Percentiles rank a stretch among this genome's conserved stretches.
These are phyloP conservation scores for Penicillium turbatum DNA, from an alignment of 495 filamentous ascomycete species.

Conservation along the genomic window DNA sequence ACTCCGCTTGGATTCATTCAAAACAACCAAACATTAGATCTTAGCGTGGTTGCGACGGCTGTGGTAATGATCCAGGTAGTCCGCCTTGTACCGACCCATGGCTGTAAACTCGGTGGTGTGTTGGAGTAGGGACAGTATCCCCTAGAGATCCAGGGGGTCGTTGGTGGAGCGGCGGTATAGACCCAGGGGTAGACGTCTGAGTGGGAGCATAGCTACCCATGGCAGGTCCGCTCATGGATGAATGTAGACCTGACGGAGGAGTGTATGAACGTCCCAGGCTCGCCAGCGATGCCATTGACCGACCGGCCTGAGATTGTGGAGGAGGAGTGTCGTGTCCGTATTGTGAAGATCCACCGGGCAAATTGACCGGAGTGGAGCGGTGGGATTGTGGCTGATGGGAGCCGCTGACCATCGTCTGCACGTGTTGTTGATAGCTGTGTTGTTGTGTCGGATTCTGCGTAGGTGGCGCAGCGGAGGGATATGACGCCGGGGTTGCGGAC, in stretches of 20 bases:
- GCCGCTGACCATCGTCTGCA: conserved; percentile 40
- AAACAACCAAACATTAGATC: neutral
- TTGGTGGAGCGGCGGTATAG: conserved; percentile 32
- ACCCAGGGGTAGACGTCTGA: conserved; percentile 23
- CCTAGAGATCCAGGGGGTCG: conserved; percentile 29
- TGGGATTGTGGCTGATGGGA: conserved; percentile 34
- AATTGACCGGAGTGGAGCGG: conserved; percentile 30
- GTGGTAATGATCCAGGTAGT: conserved; percentile 26
- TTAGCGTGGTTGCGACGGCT: conserved; percentile 34
- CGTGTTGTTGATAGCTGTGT: conserved; percentile 38
- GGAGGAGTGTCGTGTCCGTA: conserved; percentile 41
- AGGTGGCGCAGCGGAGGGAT: conserved; percentile 22
- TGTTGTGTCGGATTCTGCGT: conserved; percentile 24
- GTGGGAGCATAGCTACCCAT: conserved; percentile 32
- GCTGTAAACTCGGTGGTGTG: conserved; percentile 44
- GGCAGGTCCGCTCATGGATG: conserved; percentile 24
- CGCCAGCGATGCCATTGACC: conserved; percentile 31
- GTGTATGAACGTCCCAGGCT: conserved; percentile 40
- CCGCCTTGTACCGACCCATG: conserved; percentile 34
- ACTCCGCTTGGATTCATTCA: neutral
- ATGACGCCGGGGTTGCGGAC: conserved; percentile 23
- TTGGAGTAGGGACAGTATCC: conserved; percentile 22
- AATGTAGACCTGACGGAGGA: conserved; percentile 36
- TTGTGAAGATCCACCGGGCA: conserved; percentile 24
- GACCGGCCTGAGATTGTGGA: conserved; percentile 29